Percentiles rank a stretch among this genome's conserved stretches.
phyloP scores from a whole-genome alignment of 164 flowering plant genomes.

The Umbilicus rupestris region DNA sequence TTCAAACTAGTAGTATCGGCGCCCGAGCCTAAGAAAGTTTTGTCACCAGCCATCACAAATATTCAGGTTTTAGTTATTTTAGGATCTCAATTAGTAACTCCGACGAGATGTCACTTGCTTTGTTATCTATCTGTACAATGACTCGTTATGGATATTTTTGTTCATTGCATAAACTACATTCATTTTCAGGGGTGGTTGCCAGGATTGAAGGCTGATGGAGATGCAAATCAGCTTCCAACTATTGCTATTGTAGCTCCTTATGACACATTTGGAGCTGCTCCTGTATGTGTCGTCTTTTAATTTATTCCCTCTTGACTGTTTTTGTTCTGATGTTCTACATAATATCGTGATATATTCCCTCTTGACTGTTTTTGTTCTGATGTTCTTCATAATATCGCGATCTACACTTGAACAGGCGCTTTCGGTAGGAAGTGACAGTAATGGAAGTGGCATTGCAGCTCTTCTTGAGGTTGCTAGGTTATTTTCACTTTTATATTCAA shows the following conservation, averaged over 20 bases:
- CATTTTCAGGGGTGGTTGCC: slow-evolving; percentile 84
- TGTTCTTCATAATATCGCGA: not conserved
- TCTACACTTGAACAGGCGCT: slow-evolving; percentile 45
- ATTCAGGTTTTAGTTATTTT: slow-evolving; percentile 57
- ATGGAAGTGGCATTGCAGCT: slow-evolving; percentile 93
- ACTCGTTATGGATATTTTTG: not conserved
- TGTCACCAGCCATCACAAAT: slow-evolving; percentile 75
- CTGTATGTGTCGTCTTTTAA: slow-evolving; percentile 33
- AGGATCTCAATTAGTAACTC: not conserved
- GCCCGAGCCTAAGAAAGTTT: slow-evolving; percentile 76
- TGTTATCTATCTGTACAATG: not conserved
- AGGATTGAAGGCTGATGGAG: slow-evolving; percentile 85
- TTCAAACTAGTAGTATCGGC: slow-evolving; percentile 78
- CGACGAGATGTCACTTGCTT: not conserved
- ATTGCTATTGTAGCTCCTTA: slow-evolving; percentile 97
- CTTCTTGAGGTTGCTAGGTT: slow-evolving; percentile 91
- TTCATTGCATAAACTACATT: not conserved
- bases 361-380: not conserved
- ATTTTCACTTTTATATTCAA: slow-evolving; percentile 81
- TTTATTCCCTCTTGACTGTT: not conserved
- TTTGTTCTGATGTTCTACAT: not conserved
- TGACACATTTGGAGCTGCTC: slow-evolving; percentile 98
- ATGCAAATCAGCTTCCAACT: slow-evolving; percentile 85
- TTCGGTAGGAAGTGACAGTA: slow-evolving; percentile 95
- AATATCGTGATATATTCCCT: not conserved